These are phyloP conservation scores for Teunomyces cretensis DNA, from an alignment of 805 yeast species.

Conservation along the genomic window DNA sequence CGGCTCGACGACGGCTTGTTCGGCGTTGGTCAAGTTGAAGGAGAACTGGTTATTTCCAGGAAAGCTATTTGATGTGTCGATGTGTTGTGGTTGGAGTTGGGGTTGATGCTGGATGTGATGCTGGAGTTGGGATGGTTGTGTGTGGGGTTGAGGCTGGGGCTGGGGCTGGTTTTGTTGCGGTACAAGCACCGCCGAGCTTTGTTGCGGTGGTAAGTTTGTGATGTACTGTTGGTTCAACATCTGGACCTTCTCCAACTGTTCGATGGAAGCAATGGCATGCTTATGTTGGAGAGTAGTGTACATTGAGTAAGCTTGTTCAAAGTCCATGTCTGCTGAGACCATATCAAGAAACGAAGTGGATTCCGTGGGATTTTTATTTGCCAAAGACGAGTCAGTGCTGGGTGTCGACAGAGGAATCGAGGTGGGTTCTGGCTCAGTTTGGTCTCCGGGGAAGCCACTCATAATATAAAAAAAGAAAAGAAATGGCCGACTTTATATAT, in stretches of 20 bases:
- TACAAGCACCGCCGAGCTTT: background rate
- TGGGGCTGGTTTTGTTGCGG: background rate
- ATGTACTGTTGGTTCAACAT: constrained; percentile 24
- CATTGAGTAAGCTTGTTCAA: constrained; percentile 45
- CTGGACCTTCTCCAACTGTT: constrained; percentile 40
- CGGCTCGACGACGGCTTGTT: background rate
- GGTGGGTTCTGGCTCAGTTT: background rate
- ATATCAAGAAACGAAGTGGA: constrained; percentile 21
- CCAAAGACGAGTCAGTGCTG: background rate
- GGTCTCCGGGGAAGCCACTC: constrained; percentile 2
- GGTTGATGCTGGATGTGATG: background rate
- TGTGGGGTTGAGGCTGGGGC: constrained; percentile 3
- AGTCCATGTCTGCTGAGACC: constrained; percentile 43
- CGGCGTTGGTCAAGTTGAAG: constrained; percentile 2
- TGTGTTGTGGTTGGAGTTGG: background rate
- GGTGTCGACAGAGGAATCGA: background rate
- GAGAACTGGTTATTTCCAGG: constrained; percentile 8
- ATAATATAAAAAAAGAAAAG: background rate
- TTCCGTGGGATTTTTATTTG: background rate
- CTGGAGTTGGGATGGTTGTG: background rate
- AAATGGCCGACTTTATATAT: constrained; percentile 2
- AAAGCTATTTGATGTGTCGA: background rate
- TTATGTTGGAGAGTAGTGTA: constrained; percentile 40
- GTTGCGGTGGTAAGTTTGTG: constrained; percentile 3
- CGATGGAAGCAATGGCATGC: constrained; percentile 31